Conservation (phyloP, 805 yeast species). For the Metschnikowia lochheadii region DNA sequence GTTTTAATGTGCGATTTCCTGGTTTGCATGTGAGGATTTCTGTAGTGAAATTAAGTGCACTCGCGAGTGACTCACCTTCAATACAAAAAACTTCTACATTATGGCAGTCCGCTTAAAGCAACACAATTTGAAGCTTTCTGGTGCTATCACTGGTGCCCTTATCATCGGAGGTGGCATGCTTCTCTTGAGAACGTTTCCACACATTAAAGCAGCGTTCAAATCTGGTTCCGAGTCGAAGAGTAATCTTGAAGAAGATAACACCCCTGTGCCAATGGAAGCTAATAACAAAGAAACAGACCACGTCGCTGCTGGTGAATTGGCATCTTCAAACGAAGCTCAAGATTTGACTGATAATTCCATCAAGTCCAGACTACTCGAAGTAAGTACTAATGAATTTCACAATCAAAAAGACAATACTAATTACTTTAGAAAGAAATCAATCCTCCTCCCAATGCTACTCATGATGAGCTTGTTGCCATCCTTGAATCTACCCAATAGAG, state of each 20-base stretch:
- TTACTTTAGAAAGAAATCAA: conserved; percentile 41
- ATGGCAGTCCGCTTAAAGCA: conserved; percentile 24
- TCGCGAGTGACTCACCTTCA: neutral
- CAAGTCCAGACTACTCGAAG: conserved; percentile 5
- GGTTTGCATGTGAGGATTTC: conserved; percentile 3
- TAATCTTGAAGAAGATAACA: conserved; percentile 5
- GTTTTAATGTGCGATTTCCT: neutral
- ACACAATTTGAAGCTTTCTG: conserved; percentile 15
- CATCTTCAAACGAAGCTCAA: neutral
- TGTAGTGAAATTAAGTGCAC: neutral
- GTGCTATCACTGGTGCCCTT: conserved; percentile 38
- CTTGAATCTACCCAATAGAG: conserved; percentile 38
- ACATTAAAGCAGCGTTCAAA: conserved; percentile 30
- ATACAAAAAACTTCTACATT: neutral
- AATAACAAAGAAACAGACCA: neutral
- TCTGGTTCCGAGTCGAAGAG: conserved; percentile 17
- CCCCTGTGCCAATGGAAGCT: conserved; percentile 1
- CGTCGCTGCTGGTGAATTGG: neutral
- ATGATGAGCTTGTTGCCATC: conserved; percentile 44
- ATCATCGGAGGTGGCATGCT: conserved; percentile 41
- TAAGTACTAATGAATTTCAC: conserved; percentile 23
- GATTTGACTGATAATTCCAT: neutral
- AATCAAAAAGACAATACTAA: conserved; percentile 27
- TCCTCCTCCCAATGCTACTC: conserved; percentile 44
- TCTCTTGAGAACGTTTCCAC: conserved; percentile 48